Evolutionary conservation across 495 filamentous ascomycete genomes (phyloP), one percentile per base, ranked within the genome.

Genomic region (Penicillium lagena): DNA sequence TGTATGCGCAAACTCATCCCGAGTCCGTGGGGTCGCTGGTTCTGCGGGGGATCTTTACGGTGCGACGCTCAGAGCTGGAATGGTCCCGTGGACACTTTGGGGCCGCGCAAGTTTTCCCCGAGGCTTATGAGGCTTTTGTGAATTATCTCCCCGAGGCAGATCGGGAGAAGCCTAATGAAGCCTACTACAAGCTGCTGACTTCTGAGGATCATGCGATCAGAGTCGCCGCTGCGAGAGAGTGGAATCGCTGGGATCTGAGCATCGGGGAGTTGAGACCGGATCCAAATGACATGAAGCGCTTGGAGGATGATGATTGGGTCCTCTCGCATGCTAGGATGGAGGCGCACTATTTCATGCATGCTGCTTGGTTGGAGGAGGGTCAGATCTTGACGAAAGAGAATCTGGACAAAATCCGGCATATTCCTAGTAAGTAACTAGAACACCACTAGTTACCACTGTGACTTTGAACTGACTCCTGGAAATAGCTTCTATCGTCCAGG

Each of bases 1-100:
- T 62, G 32, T 74, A 74, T 48, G 52, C 72, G 7, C 52, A 73
- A 50, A 53, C 61, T 9, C 55, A 70, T 34, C 68, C 72, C 3
- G 60, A 67, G 2, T 42, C 42, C 9, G 61, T 67, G 1, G 40
- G 62, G 0, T 56, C 62, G 7, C 45, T 71, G 34, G 52, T 70
- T 12, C 44, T 75, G 9, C 52, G 67, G 5, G 71, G 70, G 9
- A 58, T 73, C n/a, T 73, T 71, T 38, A 62, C 62, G 3, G 47
- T 55, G 12, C 47, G 56, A 10, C 59, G 51, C 32, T 29, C 36
- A 12, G 71, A 73, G 39, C 22, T 62, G 12, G 45, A 56, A 9
- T 60, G 61, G 62, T 59, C 56, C 29, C 46, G 51, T 39, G 37
- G 43, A 1, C 47, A 42, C 9, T 17, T 42, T 15, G 59, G 58